Base-by-base conservation (phyloP, 1,284 basidiomycete species). In the Heterobasidion parviporum region DNA sequence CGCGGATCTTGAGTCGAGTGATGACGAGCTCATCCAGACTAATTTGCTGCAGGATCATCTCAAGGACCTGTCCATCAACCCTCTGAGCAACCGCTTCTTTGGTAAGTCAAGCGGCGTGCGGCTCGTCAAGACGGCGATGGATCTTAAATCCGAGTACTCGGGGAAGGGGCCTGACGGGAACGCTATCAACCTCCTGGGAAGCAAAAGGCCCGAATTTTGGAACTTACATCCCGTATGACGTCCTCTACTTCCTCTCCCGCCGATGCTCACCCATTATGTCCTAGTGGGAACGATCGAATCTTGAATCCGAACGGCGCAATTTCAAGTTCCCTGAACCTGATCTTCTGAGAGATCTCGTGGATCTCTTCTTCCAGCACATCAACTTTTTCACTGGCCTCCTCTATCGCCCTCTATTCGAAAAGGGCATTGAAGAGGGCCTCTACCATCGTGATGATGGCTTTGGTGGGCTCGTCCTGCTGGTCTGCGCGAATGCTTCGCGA, bases 381-480 rank as follows among this genome's bases (percentile, higher is more conserved):
- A 90, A 93, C 65, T 63, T 69, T 2, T 77, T 82, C 60, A 70
- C 81, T 34, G 89, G 91, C 4, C 72, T 94, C n/a, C 71, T 96
- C 3, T 92, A 95, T 65, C 81, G 83, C 0, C 82, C 83, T 2
- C 84, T 82, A 26, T 93, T 95, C 61, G 80, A 89, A 58, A 70
- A 72, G n/a, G 73, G 78, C 47, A 69, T 89, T 47, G 68, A 68
- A n/a, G 76, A 81, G 8, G 77, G 79, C 3, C 65, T 85, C 18
- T 84, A 92, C 66, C 68, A 74, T 12, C 74, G 67, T 9, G 82
- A 91, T 64, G 56, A 74, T 7, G 72, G 79, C 12, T 92, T 93
- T 67, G 87, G 80, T 14, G 79, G 79, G 16, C 80, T 85, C 3
- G 77, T 90, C 49, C 70, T 93, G 36, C 72, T 91, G 47, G 80